phyloP scores from a whole-genome alignment of 2,329 filamentous ascomycete species.

The Penicillium decumbens region DNA sequence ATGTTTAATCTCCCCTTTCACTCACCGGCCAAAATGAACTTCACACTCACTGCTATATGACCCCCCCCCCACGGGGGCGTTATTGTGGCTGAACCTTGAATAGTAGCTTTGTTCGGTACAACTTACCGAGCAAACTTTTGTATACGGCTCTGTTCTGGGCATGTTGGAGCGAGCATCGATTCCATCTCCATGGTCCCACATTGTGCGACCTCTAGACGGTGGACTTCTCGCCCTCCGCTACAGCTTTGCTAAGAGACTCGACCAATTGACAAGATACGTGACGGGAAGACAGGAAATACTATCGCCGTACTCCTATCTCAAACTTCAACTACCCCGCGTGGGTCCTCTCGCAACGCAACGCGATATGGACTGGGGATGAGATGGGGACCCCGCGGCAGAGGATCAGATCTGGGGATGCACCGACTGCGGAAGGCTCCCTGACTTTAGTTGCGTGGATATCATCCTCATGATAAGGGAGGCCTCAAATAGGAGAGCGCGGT shows the following conservation, averaged over 20 bases:
- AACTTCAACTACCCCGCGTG: slow-evolving; percentile 5
- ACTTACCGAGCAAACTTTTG: not conserved
- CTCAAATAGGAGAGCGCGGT: slow-evolving; percentile 1
- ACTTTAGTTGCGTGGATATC: slow-evolving; percentile 8
- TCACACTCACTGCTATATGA: slow-evolving; percentile 1
- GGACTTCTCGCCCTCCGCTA: slow-evolving; percentile 5
- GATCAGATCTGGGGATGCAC: slow-evolving; percentile 8
- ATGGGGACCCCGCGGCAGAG: not conserved
- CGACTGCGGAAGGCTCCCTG: slow-evolving; percentile 11
- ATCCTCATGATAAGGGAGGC: slow-evolving; percentile 1
- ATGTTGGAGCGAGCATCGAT: slow-evolving; percentile 4
- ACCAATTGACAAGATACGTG: not conserved
- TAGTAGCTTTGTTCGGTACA: slow-evolving; percentile 6
- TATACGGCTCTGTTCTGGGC: slow-evolving; percentile 3
- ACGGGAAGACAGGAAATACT: not conserved
- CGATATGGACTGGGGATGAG: not conserved
- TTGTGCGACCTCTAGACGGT: slow-evolving; percentile 1
- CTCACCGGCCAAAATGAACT: slow-evolving; percentile 10
- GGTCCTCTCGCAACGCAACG: not conserved
- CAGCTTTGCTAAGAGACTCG: not conserved
- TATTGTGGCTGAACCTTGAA: slow-evolving; percentile 21
- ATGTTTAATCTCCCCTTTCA: slow-evolving; percentile 2
- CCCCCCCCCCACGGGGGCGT: slow-evolving; percentile 9
- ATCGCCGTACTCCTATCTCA: not conserved
- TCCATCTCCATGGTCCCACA: not conserved